Evolutionary conservation across 495 filamentous ascomycete species (phyloP).

Genomic region (Geoglossum glabrum): DNA sequence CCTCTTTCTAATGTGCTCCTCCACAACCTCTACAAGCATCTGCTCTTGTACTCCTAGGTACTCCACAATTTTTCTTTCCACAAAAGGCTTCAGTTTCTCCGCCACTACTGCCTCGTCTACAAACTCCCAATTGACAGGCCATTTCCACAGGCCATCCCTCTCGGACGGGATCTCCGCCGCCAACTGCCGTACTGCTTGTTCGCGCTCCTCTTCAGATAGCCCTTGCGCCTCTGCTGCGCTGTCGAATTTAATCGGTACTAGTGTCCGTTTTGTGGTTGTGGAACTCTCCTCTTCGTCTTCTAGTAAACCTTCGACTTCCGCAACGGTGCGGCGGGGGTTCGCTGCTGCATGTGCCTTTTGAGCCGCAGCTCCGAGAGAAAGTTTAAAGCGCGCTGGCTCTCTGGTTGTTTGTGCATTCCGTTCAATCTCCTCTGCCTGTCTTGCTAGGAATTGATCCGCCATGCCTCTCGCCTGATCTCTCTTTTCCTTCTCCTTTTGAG

Average conservation of each 20-base stretch:
- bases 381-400: slow-evolving; percentile 77
- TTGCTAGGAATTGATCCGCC: slow-evolving; percentile 85
- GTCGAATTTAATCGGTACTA: slow-evolving; percentile 87
- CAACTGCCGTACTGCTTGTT: slow-evolving; percentile 55
- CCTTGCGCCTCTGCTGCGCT: slow-evolving; percentile 43
- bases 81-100: slow-evolving; percentile 82
- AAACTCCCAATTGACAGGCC: slow-evolving; percentile 86
- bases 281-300: slow-evolving; percentile 40
- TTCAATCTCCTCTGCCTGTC: slow-evolving; percentile 72
- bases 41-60: slow-evolving; percentile 93
- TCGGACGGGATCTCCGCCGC: slow-evolving; percentile 79
- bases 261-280: slow-evolving; percentile 48
- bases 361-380: slow-evolving; percentile 74
- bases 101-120: slow-evolving; percentile 66
- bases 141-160: slow-evolving; percentile 73
- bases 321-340: slow-evolving; percentile 58
- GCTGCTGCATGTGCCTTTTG: slow-evolving; percentile 52
- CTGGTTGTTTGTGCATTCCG: slow-evolving; percentile 23
- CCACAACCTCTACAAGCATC: slow-evolving; percentile 80
- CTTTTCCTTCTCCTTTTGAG: slow-evolving; percentile 42
- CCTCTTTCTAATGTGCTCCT: slow-evolving; percentile 65
- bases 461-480: slow-evolving; percentile 62
- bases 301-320: slow-evolving; percentile 81
- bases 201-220: slow-evolving; percentile 67
- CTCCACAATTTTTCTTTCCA: slow-evolving; percentile 95